These are phyloP conservation scores for Diplodia seriata DNA, from an alignment of 2,329 filamentous ascomycete genomes.

Conservation along the genomic window DNA sequence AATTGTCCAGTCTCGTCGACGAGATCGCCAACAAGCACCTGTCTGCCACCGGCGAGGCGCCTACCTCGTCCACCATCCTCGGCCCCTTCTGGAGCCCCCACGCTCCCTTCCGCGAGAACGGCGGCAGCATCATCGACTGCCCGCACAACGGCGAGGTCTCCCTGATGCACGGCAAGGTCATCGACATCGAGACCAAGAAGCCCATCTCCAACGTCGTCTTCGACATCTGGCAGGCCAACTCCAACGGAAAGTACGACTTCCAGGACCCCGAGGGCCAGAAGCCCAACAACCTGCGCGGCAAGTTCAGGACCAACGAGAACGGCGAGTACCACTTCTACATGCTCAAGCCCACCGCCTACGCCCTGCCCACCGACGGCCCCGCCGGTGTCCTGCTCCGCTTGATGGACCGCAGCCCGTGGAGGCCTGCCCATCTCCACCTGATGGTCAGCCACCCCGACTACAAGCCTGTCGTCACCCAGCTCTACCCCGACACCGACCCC, in stretches of 20 bases:
- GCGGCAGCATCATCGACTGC: constrained; percentile 71
- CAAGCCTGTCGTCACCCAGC: constrained; percentile 64
- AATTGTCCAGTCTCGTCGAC: constrained; percentile 63
- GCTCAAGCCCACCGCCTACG: constrained; percentile 76
- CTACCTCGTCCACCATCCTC: constrained; percentile 78
- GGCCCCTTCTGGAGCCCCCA: constrained; percentile 81
- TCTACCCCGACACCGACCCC: constrained; percentile 66
- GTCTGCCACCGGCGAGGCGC: constrained; percentile 66
- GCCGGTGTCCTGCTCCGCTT: constrained; percentile 60
- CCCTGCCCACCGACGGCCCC: constrained; percentile 69
- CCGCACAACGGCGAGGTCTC: constrained; percentile 65
- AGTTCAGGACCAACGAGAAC: constrained; percentile 73
- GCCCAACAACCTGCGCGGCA: constrained; percentile 77
- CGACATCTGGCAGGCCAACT: constrained; percentile 79
- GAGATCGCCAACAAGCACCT: constrained; percentile 71
- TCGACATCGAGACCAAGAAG: constrained; percentile 69
- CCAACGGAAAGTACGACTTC: constrained; percentile 79
- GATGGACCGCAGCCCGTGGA: constrained; percentile 65
- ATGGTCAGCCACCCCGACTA: constrained; percentile 63
- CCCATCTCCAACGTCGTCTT: constrained; percentile 72
- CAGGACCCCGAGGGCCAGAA: constrained; percentile 74
- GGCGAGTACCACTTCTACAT: constrained; percentile 78
- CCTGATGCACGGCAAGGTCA: constrained; percentile 73
- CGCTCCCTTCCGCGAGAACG: constrained; percentile 73
- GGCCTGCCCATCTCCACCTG: constrained; percentile 67